Base-by-base conservation (phyloP, 164 flowering plant species). In the Protea cynaroides region DNA sequence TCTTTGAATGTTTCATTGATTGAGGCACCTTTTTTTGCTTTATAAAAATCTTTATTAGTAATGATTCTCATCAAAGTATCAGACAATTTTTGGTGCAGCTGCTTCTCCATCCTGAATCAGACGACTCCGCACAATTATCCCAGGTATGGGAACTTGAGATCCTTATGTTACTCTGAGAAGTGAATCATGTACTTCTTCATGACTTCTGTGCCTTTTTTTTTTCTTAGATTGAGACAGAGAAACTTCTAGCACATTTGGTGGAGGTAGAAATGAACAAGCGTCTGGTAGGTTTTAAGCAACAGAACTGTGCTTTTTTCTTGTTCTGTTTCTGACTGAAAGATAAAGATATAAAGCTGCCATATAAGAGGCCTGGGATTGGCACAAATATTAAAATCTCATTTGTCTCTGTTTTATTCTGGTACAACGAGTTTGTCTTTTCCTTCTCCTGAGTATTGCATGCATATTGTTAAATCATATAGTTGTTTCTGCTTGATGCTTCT, bases 121-220 rank as follows among this genome's bases (percentile, higher is more conserved):
- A 94, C 81, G 91, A 94, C 79, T 91, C 98, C 63, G 98, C 98
- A 9, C 98, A 94, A 78, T 67, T 94, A 57, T 94, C 98, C 55
- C 97, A 94, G 95, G 98, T 91, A 78, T 54, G 18, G 24, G 14
- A 51, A 52, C 37, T 59, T 57, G 23, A 53, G 19, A 59, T 62
- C 36, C 36, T 56, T 44, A 53, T 25, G 11, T 54, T 58, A 9
- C 18, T 56, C 18, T 49, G 13, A 8, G 21, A 62, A 22, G 29
- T 29, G 37, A 25, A 63, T 36, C 7, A 2, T 56, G 23, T 7
- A n/a, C n/a, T 53, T 57, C 51, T 23, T 62, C 18, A 8, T 63
- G 21, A 52, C 38, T 43, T 47, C 34, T 19, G 37, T 61, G 15
- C 50, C 66, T 51, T 4, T 63, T 61, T 3, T 6, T 49, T 61